Evolutionary conservation across 169 alveolate species (phyloP).

Genomic region (Plasmodium malariae): DNA sequence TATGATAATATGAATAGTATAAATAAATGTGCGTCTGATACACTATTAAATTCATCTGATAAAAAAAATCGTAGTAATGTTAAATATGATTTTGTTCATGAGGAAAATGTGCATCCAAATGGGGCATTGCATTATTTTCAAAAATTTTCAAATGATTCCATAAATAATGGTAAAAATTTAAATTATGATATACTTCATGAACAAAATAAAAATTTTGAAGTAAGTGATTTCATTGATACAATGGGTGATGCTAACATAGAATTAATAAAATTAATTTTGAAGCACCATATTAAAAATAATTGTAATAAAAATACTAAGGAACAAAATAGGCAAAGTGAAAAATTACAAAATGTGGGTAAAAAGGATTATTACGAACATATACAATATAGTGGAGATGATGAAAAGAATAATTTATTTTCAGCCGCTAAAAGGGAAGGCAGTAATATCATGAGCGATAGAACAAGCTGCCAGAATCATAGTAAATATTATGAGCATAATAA

Average conservation of each 20-base stretch:
- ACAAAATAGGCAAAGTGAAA: background rate
- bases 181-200: slow-evolving; percentile 4
- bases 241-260: slow-evolving; percentile 13
- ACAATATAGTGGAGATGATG: background rate
- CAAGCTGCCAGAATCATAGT: background rate
- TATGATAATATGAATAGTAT: slow-evolving; percentile 12
- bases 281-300: background rate
- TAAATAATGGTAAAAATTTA: background rate
- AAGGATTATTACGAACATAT: background rate
- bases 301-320: background rate
- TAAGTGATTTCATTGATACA: background rate
- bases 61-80: slow-evolving; percentile 8
- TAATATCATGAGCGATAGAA: slow-evolving; percentile 14
- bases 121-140: background rate
- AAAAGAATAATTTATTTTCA: background rate
- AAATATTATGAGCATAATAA: background rate
- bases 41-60: background rate
- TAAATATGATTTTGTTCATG: background rate
- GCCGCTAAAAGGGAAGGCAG: too few relatives aligned
- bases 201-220: background rate
- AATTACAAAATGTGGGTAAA: background rate
- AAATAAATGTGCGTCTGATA: slow-evolving; percentile 6
- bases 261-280: slow-evolving; percentile 33
- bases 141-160: slow-evolving; percentile 1
- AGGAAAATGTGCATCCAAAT: background rate